Evolutionary conservation across 129 eudicot species (phyloP).

Genomic region (Saposhnikovia divaricata): DNA sequence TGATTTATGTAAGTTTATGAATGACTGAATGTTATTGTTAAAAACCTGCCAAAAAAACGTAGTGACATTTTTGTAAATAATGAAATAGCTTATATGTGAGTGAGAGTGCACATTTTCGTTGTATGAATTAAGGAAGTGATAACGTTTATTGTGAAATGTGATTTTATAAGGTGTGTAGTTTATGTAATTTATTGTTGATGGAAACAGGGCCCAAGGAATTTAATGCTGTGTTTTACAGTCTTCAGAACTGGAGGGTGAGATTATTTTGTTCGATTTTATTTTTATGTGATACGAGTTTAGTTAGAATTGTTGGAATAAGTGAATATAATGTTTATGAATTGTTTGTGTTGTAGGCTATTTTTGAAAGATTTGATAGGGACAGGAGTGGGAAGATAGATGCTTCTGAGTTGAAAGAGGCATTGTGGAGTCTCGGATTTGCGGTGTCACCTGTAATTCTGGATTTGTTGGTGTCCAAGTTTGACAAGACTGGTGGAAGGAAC

Average conservation of each 20-base stretch:
- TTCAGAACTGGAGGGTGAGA: conserved; percentile 96
- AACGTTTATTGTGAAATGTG: background rate
- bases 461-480: conserved; percentile 77
- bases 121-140: background rate
- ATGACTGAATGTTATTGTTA: background rate
- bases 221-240: conserved; percentile 71
- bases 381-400: conserved; percentile 81
- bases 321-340: conserved; percentile 5
- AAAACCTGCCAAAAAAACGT: background rate
- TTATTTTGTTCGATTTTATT: background rate
- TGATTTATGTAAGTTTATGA: background rate
- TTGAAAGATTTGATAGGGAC: conserved; percentile 85
- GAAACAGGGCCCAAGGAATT: conserved; percentile 91
- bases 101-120: background rate
- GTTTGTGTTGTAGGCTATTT: conserved; percentile 39
- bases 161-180: background rate
- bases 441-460: conserved; percentile 79
- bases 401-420: conserved; percentile 73
- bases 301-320: background rate
- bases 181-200: background rate
- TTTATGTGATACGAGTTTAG: background rate
- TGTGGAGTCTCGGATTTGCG: conserved; percentile 67
- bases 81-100: background rate
- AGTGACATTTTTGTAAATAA: background rate
- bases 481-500: conserved; percentile 72